A percentile compares a stretch with the other conserved stretches of the same genome.
Evolutionary conservation across 768 basidiomycete species (phyloP).

Genomic region (Pulveroboletus sp.): DNA sequence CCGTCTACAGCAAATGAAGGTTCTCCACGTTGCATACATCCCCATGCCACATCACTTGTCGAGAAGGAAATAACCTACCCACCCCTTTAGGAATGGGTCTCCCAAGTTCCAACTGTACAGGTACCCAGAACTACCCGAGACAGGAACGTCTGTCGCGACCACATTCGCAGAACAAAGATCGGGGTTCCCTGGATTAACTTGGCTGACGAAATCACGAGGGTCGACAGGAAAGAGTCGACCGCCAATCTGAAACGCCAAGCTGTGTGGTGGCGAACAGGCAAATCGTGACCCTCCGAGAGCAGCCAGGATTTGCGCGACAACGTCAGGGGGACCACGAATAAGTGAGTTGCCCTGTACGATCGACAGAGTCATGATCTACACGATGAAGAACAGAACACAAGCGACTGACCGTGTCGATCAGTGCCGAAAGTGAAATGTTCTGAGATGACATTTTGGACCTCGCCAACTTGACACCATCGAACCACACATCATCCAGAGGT

Average conservation of each 20-base stretch:
- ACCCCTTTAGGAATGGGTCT: slow-evolving; percentile 74
- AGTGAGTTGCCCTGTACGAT: slow-evolving; percentile 63
- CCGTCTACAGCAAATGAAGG: too few species aligned
- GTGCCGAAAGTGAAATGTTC: slow-evolving; percentile 52
- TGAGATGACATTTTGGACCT: slow-evolving; percentile 47
- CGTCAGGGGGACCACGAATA: slow-evolving; percentile 67
- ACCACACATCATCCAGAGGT: slow-evolving; percentile 62
- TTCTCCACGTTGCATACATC: neutral
- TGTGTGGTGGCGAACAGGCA: slow-evolving; percentile 57
- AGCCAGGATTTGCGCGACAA: slow-evolving; percentile 46
- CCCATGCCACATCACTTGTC: neutral
- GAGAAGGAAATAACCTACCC: slow-evolving; percentile 18
- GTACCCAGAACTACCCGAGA: slow-evolving; percentile 45
- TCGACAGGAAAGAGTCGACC: slow-evolving; percentile 69
- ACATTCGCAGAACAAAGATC: slow-evolving; percentile 50
- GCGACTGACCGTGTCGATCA: slow-evolving; percentile 61
- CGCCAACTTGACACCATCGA: slow-evolving; percentile 60
- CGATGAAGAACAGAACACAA: neutral
- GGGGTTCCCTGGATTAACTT: slow-evolving; percentile 35
- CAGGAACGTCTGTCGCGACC: slow-evolving; percentile 59
- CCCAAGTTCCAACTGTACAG: slow-evolving; percentile 77
- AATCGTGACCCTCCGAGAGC: slow-evolving; percentile 44
- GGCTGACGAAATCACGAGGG: slow-evolving; percentile 62
- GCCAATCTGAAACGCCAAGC: slow-evolving; percentile 61
- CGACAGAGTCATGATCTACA: neutral